These are phyloP conservation scores for Salvia splendens DNA, from an alignment of 257 asterid genomes.

Conservation along the genomic window DNA sequence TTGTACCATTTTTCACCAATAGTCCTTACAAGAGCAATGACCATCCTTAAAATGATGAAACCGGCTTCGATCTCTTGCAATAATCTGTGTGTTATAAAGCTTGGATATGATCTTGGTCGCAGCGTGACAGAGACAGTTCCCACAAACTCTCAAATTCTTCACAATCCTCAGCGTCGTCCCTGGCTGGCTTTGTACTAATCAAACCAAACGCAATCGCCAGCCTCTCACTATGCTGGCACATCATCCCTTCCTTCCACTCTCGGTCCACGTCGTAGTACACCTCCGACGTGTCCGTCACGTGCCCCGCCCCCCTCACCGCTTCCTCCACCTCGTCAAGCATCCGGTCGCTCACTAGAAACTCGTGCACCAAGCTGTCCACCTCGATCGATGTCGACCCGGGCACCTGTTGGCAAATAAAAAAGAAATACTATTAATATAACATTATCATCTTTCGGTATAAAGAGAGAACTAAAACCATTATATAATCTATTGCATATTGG, in stretches of 20 bases:
- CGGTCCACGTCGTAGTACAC: constrained; percentile 47
- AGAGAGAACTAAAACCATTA: no score
- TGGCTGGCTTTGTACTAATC: constrained; percentile 42
- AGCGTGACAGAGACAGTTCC: constrained; percentile 48
- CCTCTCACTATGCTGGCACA: constrained; percentile 52
- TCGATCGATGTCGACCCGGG: constrained; percentile 58
- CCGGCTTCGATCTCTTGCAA: constrained; percentile 46
- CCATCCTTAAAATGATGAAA: constrained; percentile 57
- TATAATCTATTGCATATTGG: no score
- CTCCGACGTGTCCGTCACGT: constrained; percentile 46
- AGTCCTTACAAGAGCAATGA: constrained; percentile 47
- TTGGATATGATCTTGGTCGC: constrained; percentile 49
- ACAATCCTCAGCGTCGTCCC: constrained; percentile 47
- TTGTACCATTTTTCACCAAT: constrained; percentile 36
- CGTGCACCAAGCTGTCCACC: constrained; percentile 43
- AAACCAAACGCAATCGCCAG: constrained; percentile 52
- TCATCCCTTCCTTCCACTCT: constrained; percentile 46
- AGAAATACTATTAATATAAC: no score
- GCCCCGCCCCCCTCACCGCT: constrained; percentile 37
- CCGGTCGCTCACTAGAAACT: constrained; percentile 50
- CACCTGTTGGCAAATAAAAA: not conserved
- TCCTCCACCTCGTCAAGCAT: constrained; percentile 47
- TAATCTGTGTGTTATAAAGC: constrained; percentile 42
- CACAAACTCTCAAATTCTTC: constrained; percentile 48
- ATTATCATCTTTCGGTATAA: no score